These are phyloP conservation scores for Thymus quinquecostatus DNA, from an alignment of 257 asterid genomes.

Conservation along the genomic window DNA sequence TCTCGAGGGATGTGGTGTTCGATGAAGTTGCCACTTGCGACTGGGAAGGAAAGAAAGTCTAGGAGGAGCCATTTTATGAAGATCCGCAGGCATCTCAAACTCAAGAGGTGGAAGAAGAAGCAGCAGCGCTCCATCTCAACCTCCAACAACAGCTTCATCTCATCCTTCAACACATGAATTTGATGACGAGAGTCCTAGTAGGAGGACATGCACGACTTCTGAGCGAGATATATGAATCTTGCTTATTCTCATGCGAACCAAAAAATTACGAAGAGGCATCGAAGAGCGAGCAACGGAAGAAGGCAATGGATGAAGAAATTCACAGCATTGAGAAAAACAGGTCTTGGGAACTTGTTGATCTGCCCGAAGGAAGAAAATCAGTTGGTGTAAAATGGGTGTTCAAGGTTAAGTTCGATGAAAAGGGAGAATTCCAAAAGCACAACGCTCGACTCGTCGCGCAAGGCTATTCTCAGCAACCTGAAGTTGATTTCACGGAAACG, in stretches of 20 bases:
- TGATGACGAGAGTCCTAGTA: slow-evolving; percentile 5
- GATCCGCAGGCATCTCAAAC: background rate
- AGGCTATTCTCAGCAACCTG: background rate
- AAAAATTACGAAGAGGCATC: background rate
- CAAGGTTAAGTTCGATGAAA: slow-evolving; percentile 8
- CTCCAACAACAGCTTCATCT: background rate
- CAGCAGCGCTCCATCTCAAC: background rate
- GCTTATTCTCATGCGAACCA: background rate
- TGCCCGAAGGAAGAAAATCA: background rate
- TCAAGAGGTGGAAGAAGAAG: background rate
- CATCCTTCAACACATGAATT: background rate
- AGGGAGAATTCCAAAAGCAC: background rate
- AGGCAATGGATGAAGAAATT: slow-evolving; percentile 23
- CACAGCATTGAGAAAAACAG: slow-evolving; percentile 9
- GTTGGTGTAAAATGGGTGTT: background rate
- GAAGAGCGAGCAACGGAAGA: background rate
- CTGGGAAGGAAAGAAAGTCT: background rate
- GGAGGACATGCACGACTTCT: background rate
- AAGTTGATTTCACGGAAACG: background rate
- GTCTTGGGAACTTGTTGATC: slow-evolving; percentile 10
- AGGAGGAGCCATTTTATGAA: background rate
- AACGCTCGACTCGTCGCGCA: background rate
- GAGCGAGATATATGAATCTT: background rate
- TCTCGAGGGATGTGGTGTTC: slow-evolving; percentile 1
- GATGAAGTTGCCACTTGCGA: background rate